These are phyloP conservation scores for Prinsepia uniflora DNA, from an alignment of 306 rosid species.

Conservation along the genomic window DNA sequence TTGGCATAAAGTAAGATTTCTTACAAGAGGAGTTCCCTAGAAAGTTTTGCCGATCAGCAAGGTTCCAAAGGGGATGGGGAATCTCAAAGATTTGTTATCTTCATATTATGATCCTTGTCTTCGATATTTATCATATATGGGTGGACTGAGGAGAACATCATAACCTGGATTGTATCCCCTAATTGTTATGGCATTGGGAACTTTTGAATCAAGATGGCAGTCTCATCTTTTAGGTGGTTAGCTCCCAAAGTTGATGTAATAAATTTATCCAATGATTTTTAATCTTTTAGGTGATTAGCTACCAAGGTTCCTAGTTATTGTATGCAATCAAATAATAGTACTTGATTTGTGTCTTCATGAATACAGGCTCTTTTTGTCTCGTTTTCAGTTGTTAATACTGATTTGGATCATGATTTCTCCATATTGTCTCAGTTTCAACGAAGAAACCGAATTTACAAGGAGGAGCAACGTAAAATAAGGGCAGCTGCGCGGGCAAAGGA, in stretches of 20 bases:
- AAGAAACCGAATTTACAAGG: constrained; percentile 89
- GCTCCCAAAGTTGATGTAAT: not conserved
- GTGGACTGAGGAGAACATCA: not conserved
- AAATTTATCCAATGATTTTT: not conserved
- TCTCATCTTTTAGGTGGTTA: not conserved
- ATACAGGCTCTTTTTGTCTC: not conserved
- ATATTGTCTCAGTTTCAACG: constrained; percentile 58
- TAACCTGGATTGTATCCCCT: not conserved
- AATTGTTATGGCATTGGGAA: not conserved
- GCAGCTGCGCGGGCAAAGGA: constrained; percentile 65
- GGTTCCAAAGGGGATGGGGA: not conserved
- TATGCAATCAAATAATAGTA: not conserved
- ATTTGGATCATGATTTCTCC: not conserved
- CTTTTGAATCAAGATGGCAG: not conserved
- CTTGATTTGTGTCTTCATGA: not conserved
- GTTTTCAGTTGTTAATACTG: not conserved
- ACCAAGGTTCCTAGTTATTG: not conserved
- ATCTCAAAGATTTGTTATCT: not conserved
- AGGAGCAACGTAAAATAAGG: constrained; percentile 89
- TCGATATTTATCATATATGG: not conserved
- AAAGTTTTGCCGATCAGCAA: not conserved
- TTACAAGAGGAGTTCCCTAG: not conserved
- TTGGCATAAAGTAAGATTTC: not conserved
- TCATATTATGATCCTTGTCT: not conserved
- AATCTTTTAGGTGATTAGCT: not conserved